Conservation (phyloP, 495 filamentous ascomycete species). For the Aspergillus cavernicola region DNA sequence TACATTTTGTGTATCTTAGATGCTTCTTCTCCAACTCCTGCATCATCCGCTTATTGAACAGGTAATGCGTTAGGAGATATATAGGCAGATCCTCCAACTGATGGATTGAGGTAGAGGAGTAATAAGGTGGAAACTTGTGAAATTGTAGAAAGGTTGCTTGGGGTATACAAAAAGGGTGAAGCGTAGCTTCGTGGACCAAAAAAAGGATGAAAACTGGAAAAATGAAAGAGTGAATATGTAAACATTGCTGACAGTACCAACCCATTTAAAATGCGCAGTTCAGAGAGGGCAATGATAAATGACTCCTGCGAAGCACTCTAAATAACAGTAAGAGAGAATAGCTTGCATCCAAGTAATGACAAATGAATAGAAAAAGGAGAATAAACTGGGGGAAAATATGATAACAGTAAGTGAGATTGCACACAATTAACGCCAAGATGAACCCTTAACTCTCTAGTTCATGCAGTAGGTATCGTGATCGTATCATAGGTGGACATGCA, state of each 20-base stretch:
- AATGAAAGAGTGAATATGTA: slow-evolving; percentile 13
- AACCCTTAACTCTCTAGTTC: slow-evolving; percentile 43
- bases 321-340: slow-evolving; percentile 12
- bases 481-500: slow-evolving; percentile 40
- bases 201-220: slow-evolving; percentile 14
- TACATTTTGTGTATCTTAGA: too few relatives aligned
- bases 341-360: slow-evolving; percentile 14
- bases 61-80: too few relatives aligned
- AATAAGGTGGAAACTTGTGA: not conserved
- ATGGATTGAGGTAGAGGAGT: not conserved
- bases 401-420: slow-evolving; percentile 30
- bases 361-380: slow-evolving; percentile 18
- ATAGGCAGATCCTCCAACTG: not conserved
- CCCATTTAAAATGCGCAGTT: slow-evolving; percentile 2
- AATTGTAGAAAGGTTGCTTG: slow-evolving; percentile 4
- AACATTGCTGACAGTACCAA: slow-evolving; percentile 4
- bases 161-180: slow-evolving; percentile 21
- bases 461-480: slow-evolving; percentile 48
- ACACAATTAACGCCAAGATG: slow-evolving; percentile 44
- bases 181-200: slow-evolving; percentile 7
- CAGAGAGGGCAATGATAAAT: slow-evolving; percentile 2
- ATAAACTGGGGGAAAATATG: slow-evolving; percentile 20
- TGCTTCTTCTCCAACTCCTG: too few relatives aligned
- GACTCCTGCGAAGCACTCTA: slow-evolving; percentile 13
- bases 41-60: too few relatives aligned